Evolutionary conservation across 495 filamentous ascomycete species (phyloP), one percentile per base, ranked within the genome.

Genomic region (Hapsidospora chrysogenum): DNA sequence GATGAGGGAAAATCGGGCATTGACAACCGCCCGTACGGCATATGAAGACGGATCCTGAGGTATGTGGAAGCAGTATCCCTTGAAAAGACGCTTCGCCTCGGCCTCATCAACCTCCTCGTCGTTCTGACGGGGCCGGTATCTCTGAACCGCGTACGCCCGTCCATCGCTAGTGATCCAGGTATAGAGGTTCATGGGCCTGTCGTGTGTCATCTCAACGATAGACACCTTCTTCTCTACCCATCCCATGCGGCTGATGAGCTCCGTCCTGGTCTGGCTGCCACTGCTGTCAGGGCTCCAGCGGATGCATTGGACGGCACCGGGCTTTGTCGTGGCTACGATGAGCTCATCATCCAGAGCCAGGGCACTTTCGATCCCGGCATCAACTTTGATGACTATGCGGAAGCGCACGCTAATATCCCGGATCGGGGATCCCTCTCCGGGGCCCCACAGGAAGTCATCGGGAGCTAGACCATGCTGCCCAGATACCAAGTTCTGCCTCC

Each of bases 321-420:
- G 92, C 50, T 87, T 93, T 42, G 79, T 66, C 3, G 92, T 99
- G 7, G 89, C 85, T 27, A 99, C 86, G 25, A 99, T 67, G 20
- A 99, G 65, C 54, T 95, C 92, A 21, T 89, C 80, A 43, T 96
- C 92, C 25, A 96, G 64, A 2, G 92, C 87, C 31, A 96, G 54
- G n/a, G 78, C 84, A 43, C 61, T 69, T 44, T 74, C 74, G 41
- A 99, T 94, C 1, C 92, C 92, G 7, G 92, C 92, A 53, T 99
- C 89, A 15, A 99, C 82, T 56, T 92, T 92, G 39, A 99, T 95
- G 16, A 92, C 86, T 84, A 95, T 95, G 34, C 89, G 70, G 58
- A 99, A 96, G 14, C 83, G 74, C 29, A 96, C 64, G 41, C 74
- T 95, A 31, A 89, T 73, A 52, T 96, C 87, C 29, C 70, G 70